Evolutionary conservation across 2,329 filamentous ascomycete species (phyloP), one percentile per base, ranked within the genome.

Genomic region (Verticillium dahliae): DNA sequence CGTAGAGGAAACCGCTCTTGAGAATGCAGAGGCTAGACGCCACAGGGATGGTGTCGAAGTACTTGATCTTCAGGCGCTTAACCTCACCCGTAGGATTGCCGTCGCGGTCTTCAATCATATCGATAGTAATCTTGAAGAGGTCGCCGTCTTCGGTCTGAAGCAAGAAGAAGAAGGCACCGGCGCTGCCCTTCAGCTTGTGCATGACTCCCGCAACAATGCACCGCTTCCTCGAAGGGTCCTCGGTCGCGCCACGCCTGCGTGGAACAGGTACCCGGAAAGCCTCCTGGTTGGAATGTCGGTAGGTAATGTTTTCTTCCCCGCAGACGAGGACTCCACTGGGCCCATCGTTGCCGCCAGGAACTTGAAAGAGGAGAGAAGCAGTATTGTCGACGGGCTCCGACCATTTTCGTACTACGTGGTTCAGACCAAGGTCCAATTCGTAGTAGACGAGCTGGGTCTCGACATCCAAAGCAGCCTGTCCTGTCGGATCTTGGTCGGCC

Each of bases 81-180:
- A 98, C 93, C 70, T 95, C 91, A 35, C 90, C 90, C 0, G 90
- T 94, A 1, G 88, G 81, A 63, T 91, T 88, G 13, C 90, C 91
- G 56, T 90, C 85, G 1, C 89, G 85, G 68, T 96, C 91, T 67
- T 93, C 89, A 10, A 88, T 83, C 87, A 97, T 94, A 66, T 97
- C 92, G 63, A 99, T 87, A 0, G 90, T 97, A 58, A 98, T 85
- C 74, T 98, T 98, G 83, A 99, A 98, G 6, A 99, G 81, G 74
- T 99, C 96, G n/a, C 95, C 95, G 73, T 99, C 96, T 62, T 99
- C 95, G 0, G 91, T 92, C 73, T 99, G 95, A 0, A 99, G 79
- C 2, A 99, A 84, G 73, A 98, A 97, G 80, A 99, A 99, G 78
- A 99, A 99, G 1, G 93, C 92, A 34, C 92, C 92, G 6, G 81